These are phyloP conservation scores for Tricholoma flavovirens DNA, from an alignment of 768 basidiomycete genomes.

Conservation along the genomic window DNA sequence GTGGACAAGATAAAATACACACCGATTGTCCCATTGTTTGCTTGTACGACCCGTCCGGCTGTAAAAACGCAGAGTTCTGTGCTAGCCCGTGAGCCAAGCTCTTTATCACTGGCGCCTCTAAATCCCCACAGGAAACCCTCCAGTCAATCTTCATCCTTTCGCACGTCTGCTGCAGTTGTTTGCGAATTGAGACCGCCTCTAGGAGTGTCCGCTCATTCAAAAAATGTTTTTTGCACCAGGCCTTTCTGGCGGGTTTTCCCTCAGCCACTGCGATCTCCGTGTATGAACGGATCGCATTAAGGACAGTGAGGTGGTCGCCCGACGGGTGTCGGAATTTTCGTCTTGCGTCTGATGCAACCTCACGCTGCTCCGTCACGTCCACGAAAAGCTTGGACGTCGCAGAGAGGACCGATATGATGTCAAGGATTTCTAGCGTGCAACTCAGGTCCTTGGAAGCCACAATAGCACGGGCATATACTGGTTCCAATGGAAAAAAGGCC, in stretches of 20 bases:
- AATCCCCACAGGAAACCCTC: conserved; percentile 51
- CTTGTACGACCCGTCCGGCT: conserved; percentile 85
- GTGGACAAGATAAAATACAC: conserved; percentile 14
- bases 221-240: conserved; percentile 84
- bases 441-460: conserved; percentile 68
- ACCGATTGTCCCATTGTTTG: conserved; percentile 70
- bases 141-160: conserved; percentile 55
- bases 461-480: conserved; percentile 70
- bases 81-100: conserved; percentile 73
- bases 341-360: conserved; percentile 63
- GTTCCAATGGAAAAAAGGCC: conserved; percentile 92
- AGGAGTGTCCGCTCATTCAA: conserved; percentile 76
- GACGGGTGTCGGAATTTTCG: conserved; percentile 74
- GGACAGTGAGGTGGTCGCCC: conserved; percentile 88
- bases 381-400: conserved; percentile 78
- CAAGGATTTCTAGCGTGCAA: conserved; percentile 75
- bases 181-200: conserved; percentile 73
- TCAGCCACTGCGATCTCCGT: conserved; percentile 54
- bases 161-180: conserved; percentile 71
- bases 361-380: conserved; percentile 70
- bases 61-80: conserved; percentile 78
- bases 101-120: conserved; percentile 62
- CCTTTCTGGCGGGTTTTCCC: conserved; percentile 41
- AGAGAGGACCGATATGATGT: conserved; percentile 80
- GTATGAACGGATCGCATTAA: conserved; percentile 82